Conservation (phyloP, 257 asterid species). For the Solanum infundibuliforme region DNA sequence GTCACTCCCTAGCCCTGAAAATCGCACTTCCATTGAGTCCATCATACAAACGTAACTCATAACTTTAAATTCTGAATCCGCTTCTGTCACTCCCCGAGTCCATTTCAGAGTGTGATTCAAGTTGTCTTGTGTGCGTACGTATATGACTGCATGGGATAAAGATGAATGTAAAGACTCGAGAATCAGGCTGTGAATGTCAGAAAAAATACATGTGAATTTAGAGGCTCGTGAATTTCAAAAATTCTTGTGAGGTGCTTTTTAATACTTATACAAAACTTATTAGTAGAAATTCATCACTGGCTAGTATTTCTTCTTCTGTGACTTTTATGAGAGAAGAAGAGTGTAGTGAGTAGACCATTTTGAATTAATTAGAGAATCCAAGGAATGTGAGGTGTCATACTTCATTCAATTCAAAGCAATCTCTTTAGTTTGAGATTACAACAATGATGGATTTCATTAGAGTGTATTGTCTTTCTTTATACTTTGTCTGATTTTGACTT, state of each 20-base stretch:
- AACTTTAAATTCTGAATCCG: neutral
- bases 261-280: neutral
- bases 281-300: neutral
- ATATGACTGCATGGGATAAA: conserved; percentile 34
- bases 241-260: conserved; percentile 23
- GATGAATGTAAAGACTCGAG: conserved; percentile 17
- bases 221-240: conserved; percentile 35
- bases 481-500: neutral
- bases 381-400: neutral
- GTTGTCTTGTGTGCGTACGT: neutral
- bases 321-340: neutral
- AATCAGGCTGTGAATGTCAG: conserved; percentile 36
- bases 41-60: too few relatives aligned
- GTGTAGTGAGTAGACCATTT: neutral
- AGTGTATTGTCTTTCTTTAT: neutral
- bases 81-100: neutral
- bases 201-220: conserved; percentile 39
- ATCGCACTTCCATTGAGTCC: neutral
- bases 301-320: neutral
- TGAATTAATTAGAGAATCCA: neutral
- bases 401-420: neutral
- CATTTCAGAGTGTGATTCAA: neutral
- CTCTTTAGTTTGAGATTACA: neutral
- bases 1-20: neutral
- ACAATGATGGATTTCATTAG: neutral